Evolutionary conservation across 305 asterid species (phyloP).

Genomic region (Solanum aculeatissimum): DNA sequence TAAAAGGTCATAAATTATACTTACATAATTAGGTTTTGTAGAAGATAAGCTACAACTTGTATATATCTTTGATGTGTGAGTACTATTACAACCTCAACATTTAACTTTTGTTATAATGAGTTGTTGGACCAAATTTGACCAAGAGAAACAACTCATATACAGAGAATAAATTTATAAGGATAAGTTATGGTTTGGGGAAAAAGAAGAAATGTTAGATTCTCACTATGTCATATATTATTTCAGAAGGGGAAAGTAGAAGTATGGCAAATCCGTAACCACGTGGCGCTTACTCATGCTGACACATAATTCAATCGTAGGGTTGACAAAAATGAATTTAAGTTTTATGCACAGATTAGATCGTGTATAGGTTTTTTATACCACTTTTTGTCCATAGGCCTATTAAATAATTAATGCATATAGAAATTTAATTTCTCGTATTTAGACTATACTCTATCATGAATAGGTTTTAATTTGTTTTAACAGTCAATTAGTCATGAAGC

Average conservation of each 20-base stretch:
- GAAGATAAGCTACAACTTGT: conserved; percentile 6
- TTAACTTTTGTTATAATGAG: neutral
- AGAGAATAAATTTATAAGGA: conserved; percentile 1
- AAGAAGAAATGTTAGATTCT: conserved; percentile 38
- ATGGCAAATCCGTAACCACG: conserved; percentile 41
- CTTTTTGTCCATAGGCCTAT: neutral
- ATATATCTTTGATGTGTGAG: neutral
- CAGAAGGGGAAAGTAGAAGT: conserved; percentile 25
- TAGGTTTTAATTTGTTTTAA: neutral
- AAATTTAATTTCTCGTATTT: neutral
- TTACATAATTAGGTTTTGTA: conserved; percentile 11
- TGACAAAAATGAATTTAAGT: neutral
- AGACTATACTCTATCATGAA: neutral
- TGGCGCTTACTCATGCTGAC: conserved; percentile 18
- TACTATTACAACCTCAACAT: neutral
- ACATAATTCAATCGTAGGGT: neutral
- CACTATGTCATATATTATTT: conserved; percentile 16
- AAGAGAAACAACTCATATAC: neutral
- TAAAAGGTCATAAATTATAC: conserved; percentile 4
- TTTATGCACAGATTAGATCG: neutral
- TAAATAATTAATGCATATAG: neutral
- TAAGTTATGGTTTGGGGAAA: conserved; percentile 10
- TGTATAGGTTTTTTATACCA: neutral
- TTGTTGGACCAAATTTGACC: neutral
- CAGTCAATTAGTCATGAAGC: neutral